A percentile compares a stretch with the other conserved stretches of the same genome.
Evolutionary conservation across 305 asterid genomes (phyloP).

Genomic region (Solanum chacoense): DNA sequence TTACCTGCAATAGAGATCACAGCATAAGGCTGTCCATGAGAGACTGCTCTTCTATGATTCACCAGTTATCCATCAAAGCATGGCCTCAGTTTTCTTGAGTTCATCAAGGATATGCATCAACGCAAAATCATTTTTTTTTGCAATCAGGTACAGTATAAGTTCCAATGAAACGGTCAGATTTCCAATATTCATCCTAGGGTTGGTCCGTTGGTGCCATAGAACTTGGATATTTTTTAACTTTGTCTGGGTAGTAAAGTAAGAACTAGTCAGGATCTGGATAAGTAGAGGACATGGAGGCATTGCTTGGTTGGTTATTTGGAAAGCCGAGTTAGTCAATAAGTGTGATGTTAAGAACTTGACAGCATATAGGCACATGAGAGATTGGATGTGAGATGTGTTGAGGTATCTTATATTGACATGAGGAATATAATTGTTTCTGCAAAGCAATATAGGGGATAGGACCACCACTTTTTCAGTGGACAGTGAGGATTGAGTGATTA

Average conservation of each 20-base stretch:
- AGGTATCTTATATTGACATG: background rate
- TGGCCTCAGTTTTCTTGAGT: background rate
- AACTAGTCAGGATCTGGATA: background rate
- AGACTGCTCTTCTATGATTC: background rate
- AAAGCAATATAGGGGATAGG: background rate
- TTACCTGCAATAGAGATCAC: background rate
- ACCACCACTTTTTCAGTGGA: background rate
- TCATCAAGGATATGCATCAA: background rate
- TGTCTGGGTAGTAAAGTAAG: background rate
- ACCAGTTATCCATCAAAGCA: background rate
- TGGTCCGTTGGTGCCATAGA: background rate
- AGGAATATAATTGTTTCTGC: background rate
- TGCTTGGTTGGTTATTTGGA: background rate
- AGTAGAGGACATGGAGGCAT: background rate
- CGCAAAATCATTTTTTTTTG: background rate
- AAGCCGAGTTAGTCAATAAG: background rate
- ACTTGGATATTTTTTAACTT: background rate
- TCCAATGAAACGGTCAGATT: background rate
- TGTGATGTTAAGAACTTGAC: background rate
- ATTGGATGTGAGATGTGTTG: background rate
- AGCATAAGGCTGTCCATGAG: background rate
- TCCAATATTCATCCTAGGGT: background rate
- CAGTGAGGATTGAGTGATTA: background rate
- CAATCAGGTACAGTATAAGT: background rate
- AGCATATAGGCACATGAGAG: background rate